These are phyloP conservation scores for Glebionis coronaria DNA, from an alignment of 129 eudicot species.

Conservation along the genomic window DNA sequence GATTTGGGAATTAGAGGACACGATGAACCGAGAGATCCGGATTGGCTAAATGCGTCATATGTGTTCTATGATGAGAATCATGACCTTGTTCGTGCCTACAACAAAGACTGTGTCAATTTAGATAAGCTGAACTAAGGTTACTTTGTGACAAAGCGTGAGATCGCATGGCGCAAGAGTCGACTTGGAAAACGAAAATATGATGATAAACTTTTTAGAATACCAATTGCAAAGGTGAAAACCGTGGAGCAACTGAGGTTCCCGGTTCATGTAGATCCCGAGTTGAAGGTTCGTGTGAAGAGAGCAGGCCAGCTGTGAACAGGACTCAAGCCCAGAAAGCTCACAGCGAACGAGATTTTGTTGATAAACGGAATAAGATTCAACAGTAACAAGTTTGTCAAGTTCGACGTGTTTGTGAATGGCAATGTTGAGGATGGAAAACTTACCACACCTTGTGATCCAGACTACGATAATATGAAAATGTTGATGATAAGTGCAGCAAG, in stretches of 20 bases:
- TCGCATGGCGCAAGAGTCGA: slow-evolving; percentile 17
- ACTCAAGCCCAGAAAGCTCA: background rate
- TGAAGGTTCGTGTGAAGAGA: slow-evolving; percentile 17
- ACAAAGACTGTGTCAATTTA: background rate
- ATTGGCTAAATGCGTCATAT: slow-evolving; percentile 7
- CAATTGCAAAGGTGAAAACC: background rate
- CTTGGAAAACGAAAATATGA: no score
- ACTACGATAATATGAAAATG: slow-evolving; percentile 25
- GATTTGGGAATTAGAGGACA: slow-evolving; percentile 1
- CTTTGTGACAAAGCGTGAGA: background rate
- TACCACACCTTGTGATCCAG: slow-evolving; percentile 28
- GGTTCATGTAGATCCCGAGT: background rate
- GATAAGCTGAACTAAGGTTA: slow-evolving; percentile 3
- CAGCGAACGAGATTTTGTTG: slow-evolving; percentile 11
- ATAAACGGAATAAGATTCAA: slow-evolving; percentile 5
- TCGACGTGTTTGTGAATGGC: slow-evolving; percentile 31
- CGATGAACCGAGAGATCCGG: background rate
- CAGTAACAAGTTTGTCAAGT: slow-evolving; percentile 35
- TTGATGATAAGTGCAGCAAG: slow-evolving; percentile 20
- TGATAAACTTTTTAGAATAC: background rate
- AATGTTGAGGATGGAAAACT: slow-evolving; percentile 15
- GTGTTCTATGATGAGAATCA: slow-evolving; percentile 4
- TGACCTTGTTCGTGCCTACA: background rate
- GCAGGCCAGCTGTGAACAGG: slow-evolving; percentile 14
- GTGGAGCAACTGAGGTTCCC: slow-evolving; percentile 14